A percentile compares a stretch with the other conserved stretches of the same genome.
phyloP scores from a whole-genome alignment of 371 early-diverging fungal species.

The Mucor indicus region DNA sequence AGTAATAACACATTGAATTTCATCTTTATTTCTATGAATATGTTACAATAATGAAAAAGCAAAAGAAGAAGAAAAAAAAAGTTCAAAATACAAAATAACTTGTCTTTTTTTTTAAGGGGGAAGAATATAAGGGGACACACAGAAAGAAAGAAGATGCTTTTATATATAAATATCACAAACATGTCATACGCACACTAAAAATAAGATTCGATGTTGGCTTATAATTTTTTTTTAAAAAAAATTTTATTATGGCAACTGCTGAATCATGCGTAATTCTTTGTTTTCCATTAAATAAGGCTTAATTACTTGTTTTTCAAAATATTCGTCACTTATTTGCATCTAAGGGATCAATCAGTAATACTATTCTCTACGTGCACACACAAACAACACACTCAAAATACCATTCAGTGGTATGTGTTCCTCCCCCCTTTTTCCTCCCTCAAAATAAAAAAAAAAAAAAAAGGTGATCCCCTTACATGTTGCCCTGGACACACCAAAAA shows the following conservation, averaged over 20 bases:
- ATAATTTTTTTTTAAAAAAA: neutral
- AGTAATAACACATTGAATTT: conserved; percentile 2
- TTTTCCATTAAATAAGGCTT: conserved; percentile 45
- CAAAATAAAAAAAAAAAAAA: neutral
- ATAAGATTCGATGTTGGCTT: neutral
- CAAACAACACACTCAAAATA: neutral
- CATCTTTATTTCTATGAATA: conserved; percentile 7
- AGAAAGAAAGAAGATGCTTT: conserved; percentile 3
- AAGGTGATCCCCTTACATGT: conserved; percentile 57
- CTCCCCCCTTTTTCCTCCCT: neutral
- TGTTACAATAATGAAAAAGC: conserved; percentile 9
- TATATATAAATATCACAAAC: neutral
- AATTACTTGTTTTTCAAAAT: conserved; percentile 44
- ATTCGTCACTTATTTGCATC: conserved; percentile 62
- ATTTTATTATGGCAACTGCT: neutral
- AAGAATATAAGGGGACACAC: conserved; percentile 2
- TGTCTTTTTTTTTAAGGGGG: neutral
- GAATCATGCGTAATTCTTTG: conserved; percentile 7
- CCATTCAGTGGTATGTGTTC: neutral
- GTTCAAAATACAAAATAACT: too few relatives aligned
- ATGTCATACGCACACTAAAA: neutral
- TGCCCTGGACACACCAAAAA: conserved; percentile 64
- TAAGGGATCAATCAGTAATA: conserved; percentile 8
- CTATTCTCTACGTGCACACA: too few relatives aligned
- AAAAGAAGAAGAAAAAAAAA: too few relatives aligned